Percentiles rank a stretch among this genome's conserved stretches.
Evolutionary conservation across 306 rosid genomes (phyloP).

Genomic region (Cicer judaicum): DNA sequence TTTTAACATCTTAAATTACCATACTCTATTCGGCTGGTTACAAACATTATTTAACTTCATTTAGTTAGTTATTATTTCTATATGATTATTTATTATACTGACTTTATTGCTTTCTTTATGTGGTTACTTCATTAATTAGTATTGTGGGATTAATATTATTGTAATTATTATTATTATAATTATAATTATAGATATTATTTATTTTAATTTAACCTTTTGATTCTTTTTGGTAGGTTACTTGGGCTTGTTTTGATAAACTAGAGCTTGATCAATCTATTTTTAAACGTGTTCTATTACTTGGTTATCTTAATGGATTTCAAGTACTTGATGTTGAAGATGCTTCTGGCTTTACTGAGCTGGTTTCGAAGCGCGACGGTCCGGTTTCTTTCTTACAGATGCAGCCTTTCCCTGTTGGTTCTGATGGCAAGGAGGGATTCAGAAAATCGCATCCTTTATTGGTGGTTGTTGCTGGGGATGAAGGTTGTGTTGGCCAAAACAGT

Average conservation of each 20-base stretch:
- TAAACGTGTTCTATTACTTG: constrained; percentile 73
- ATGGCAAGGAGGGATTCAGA: constrained; percentile 63
- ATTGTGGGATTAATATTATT: background rate
- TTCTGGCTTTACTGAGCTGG: constrained; percentile 73
- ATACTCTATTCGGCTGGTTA: background rate
- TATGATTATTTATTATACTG: constrained; percentile 17
- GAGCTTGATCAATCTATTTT: constrained; percentile 62
- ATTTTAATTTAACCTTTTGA: constrained; percentile 6
- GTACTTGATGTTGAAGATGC: constrained; percentile 87
- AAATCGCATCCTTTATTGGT: constrained; percentile 71
- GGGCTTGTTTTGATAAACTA: constrained; percentile 90
- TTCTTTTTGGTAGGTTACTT: constrained; percentile 67
- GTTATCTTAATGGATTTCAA: constrained; percentile 91
- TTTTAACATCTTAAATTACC: background rate
- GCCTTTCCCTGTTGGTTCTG: constrained; percentile 65
- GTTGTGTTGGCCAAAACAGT: constrained; percentile 47
- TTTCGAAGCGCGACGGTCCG: constrained; percentile 80
- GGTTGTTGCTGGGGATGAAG: constrained; percentile 74
- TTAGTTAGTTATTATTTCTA: background rate
- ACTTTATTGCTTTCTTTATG: background rate
- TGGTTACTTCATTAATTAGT: constrained; percentile 1
- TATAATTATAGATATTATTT: background rate
- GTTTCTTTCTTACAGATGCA: constrained; percentile 91
- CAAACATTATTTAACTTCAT: background rate
- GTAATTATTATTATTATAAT: background rate